A percentile compares a stretch with the other conserved stretches of the same genome.
Conservation (phyloP, 106 monocot species). For the Agapanthus africanus region DNA sequence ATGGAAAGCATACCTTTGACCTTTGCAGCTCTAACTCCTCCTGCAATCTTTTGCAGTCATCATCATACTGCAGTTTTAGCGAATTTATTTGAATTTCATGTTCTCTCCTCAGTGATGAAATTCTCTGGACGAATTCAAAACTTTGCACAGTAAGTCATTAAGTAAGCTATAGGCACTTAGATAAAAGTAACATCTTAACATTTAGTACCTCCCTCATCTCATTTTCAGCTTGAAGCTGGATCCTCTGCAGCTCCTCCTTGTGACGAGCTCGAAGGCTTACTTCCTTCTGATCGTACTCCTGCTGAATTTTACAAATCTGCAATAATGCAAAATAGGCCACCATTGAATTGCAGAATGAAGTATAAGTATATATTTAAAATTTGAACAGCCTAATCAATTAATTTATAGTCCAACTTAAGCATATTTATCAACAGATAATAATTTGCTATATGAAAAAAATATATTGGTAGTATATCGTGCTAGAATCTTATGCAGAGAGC, state of each 20-base stretch:
- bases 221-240: slow-evolving; percentile 73
- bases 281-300: slow-evolving; percentile 70
- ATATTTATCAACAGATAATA: not conserved
- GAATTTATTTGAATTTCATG: slow-evolving; percentile 88
- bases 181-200: not conserved
- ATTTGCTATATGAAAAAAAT: not conserved
- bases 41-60: slow-evolving; percentile 60
- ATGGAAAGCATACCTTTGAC: slow-evolving; percentile 49
- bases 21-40: slow-evolving; percentile 83
- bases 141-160: not conserved
- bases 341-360: not conserved
- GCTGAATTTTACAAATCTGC: slow-evolving; percentile 65
- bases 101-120: slow-evolving; percentile 70
- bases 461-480: not conserved
- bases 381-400: not conserved
- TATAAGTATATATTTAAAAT: not conserved
- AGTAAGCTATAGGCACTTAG: not conserved
- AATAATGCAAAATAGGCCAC: slow-evolving; percentile 16
- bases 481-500: not conserved
- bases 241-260: slow-evolving; percentile 63
- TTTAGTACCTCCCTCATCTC: slow-evolving; percentile 81
- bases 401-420: not conserved
- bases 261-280: slow-evolving; percentile 45
- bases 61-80: slow-evolving; percentile 70
- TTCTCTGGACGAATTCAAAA: slow-evolving; percentile 38